These are phyloP conservation scores for Xylaria intraflava DNA, from an alignment of 495 filamentous ascomycete genomes.

Conservation along the genomic window DNA sequence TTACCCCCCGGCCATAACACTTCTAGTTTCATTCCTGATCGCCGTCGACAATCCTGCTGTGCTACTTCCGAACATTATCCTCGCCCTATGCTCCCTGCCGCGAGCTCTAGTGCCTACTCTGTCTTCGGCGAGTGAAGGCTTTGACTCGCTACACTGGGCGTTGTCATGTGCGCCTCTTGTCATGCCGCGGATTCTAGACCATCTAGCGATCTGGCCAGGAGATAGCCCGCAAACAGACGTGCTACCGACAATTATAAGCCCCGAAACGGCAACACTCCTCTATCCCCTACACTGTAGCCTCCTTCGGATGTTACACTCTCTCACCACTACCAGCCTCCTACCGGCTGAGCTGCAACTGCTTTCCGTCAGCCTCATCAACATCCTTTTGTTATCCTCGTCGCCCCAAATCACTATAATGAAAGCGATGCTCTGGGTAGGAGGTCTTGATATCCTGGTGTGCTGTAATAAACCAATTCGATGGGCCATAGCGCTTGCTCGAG, in stretches of 20 bases:
- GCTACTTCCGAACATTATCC: constrained; percentile 70
- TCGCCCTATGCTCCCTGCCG: constrained; percentile 74
- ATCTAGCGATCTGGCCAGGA: neutral
- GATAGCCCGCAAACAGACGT: neutral
- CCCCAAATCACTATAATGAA: constrained; percentile 81
- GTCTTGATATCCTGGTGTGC: constrained; percentile 63
- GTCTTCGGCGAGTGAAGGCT: constrained; percentile 14
- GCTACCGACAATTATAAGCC: constrained; percentile 27
- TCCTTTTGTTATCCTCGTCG: constrained; percentile 68
- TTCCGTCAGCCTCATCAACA: constrained; percentile 72
- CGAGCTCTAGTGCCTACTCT: constrained; percentile 59
- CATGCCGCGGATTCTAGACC: constrained; percentile 10
- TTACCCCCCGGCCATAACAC: constrained; percentile 71
- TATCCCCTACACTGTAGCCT: constrained; percentile 84
- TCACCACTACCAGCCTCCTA: constrained; percentile 82
- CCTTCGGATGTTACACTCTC: constrained; percentile 61
- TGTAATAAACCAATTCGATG: constrained; percentile 75
- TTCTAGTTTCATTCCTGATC: constrained; percentile 74
- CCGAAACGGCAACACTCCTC: constrained; percentile 61
- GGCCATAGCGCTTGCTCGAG: constrained; percentile 77
- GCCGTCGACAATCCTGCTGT: constrained; percentile 47
- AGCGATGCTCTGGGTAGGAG: constrained; percentile 80
- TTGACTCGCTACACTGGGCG: constrained; percentile 65
- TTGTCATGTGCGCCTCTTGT: constrained; percentile 58
- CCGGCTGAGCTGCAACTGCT: constrained; percentile 82